Percentiles rank a stretch among this genome's conserved stretches.
Conservation (phyloP, 352 stramenopile genomes). For the Phytopythium sindhum region DNA sequence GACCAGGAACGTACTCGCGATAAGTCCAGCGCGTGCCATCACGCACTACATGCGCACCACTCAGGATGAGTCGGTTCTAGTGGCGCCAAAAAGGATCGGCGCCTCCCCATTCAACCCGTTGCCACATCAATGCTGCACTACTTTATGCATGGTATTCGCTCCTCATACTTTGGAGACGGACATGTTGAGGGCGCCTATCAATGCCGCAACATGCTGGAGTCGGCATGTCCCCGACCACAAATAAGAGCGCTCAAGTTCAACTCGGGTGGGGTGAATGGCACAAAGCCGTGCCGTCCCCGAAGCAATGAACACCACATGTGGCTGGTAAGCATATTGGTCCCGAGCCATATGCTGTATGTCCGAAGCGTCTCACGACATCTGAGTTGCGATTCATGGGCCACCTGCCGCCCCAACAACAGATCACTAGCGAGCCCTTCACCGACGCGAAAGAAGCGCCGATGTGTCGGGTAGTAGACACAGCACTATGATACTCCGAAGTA, state of each 20-base stretch:
- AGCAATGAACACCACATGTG: neutral
- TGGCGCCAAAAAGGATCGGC: neutral
- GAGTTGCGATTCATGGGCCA: neutral
- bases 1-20: neutral
- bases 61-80: neutral
- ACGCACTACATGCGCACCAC: neutral
- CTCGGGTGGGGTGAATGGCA: neutral
- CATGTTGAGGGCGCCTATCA: neutral
- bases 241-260: neutral
- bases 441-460: slow-evolving; percentile 4
- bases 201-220: neutral
- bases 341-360: neutral
- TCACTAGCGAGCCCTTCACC: neutral
- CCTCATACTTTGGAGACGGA: neutral
- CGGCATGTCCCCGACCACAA: neutral
- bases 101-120: neutral
- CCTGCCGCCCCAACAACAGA: neutral
- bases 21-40: neutral
- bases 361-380: neutral
- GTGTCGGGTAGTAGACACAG: too few relatives aligned
- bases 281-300: neutral
- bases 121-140: neutral
- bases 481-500: too few relatives aligned
- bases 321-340: neutral
- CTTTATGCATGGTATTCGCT: neutral